Base-by-base conservation (phyloP, 768 basidiomycete genomes). In the Suillus subaureus region DNA sequence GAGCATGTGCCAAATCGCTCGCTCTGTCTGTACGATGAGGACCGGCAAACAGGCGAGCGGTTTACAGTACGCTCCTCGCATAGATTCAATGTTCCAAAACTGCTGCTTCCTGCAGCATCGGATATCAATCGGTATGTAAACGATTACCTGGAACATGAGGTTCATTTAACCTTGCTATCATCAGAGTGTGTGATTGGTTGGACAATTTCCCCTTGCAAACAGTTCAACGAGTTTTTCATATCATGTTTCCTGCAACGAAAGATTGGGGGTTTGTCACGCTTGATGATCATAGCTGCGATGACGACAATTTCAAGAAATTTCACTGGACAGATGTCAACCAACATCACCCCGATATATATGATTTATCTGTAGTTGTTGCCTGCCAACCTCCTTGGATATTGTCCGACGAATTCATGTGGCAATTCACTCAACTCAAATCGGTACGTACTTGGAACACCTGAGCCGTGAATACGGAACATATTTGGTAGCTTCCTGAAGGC, bases 381-480 rank as follows among this genome's bases (percentile, higher is more conserved):
- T 84, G 85, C 67, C 87, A 88, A 71, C 84, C 87, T 3, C 86
- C 87, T 7, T 88, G 85, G 83, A 77, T 87, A 28, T 80, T 89
- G 49, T 84, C 84, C 13, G 70, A 73, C n/a, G 79, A 81, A 66
- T 86, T 87, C 70, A 77, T 89, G 67, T 77, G 80, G 69, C 82
- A 85, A 69, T 87, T 89, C 70, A 75, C 82, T 3, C 75, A 79
- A 67, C 79, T 84, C 52, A 66, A 52, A 65, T 77, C 77, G 8
- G 73, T 70, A 62, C 33, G 39, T 51, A 18, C 42, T 45, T 33
- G 33, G 18, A 61, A 43, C 58, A 62, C n/a, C 12, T 31, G 16
- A 9, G 6, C 26, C 4, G 31, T 31, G 58, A 21, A 23, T n/a
- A 63, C 15, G 55, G 26, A 58, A 43, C 64, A 42, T 70, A 33